Evolutionary conservation across 768 basidiomycete genomes (phyloP), one percentile per base, ranked within the genome.

Genomic region (Royoungia palumana): DNA sequence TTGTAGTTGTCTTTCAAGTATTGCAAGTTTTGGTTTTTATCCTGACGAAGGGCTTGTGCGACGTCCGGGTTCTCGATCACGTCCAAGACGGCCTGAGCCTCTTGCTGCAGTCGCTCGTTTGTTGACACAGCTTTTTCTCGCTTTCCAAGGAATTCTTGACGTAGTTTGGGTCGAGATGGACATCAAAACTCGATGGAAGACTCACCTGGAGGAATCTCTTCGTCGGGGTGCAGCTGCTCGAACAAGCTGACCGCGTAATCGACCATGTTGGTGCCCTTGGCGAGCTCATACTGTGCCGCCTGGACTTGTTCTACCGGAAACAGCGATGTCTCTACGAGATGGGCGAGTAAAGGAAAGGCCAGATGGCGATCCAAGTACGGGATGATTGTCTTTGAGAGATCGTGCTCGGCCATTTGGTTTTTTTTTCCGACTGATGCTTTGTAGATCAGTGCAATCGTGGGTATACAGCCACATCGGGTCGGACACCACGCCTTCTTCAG

Each of bases 51-150:
- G 9, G 92, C 85, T 55, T 94, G 91, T 6, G 91, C 95, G 21
- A 98, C 94, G 54, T 96, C 94, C 1, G 94, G 93, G 60, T 94
- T 94, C 68, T 94, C 89, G 65, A 99, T 98, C 40, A 97, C 93
- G 63, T 95, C 89, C 51, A 97, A 73, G 35, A 98, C 93, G 9
- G 87, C 87, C 63, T 93, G 89, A 0, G 95, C 95, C 67, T 94
- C 89, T 53, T 89, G 85, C 61, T 90, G 83, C 37, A 99, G 75
- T 41, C 82, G 78, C 63, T 94, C 86, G 55, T 93, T 87, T 17
- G 85, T 90, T 41, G 82, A 82, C 24, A 95, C 81, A 3, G 89
- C 93, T 52, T 79, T 84, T 64, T 85, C 80, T 49, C 92, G 81
- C 65, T 93, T 91, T 49, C 77, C 77, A 19, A 83, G 81, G 63